A percentile compares a stretch with the other conserved stretches of the same genome.
Conservation (phyloP, 2,329 filamentous ascomycete genomes). For the Xylariaceae sp. region DNA sequence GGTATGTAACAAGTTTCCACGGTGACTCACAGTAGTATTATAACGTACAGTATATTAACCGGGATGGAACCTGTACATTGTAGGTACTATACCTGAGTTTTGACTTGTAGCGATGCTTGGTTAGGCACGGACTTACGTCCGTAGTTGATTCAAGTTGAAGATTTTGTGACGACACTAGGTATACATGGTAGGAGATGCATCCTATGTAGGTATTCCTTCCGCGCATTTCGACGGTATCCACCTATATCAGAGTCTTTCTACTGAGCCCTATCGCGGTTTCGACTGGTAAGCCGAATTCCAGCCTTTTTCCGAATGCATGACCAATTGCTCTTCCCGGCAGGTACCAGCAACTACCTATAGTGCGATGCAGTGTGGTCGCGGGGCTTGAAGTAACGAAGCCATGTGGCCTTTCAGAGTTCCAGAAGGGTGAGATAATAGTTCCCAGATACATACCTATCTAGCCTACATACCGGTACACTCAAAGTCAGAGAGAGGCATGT, state of each 20-base stretch:
- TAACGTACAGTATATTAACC: background rate
- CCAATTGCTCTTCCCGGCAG: constrained; percentile 11
- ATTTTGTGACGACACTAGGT: background rate
- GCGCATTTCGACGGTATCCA: constrained; percentile 7
- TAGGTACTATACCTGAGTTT: background rate
- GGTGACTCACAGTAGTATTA: no score
- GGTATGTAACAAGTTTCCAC: constrained; percentile 4
- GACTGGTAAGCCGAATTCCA: background rate
- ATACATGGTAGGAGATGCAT: background rate
- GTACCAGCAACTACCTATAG: constrained; percentile 8
- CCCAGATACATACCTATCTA: no score
- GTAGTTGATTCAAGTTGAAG: background rate
- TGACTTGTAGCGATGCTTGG: background rate
- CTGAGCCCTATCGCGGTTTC: background rate
- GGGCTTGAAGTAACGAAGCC: constrained; percentile 30
- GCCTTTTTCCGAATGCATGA: background rate
- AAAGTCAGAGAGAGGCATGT: background rate
- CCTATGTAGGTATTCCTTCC: background rate
- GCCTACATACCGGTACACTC: no score
- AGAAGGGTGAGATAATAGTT: constrained; percentile 24
- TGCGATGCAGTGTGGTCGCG: constrained; percentile 1
- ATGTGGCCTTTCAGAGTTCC: constrained; percentile 27
- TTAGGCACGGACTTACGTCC: background rate
- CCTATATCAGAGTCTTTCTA: background rate
- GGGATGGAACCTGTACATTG: background rate